Base-by-base conservation (phyloP, 2,329 filamentous ascomycete species). In the Chaetomium sp. region DNA sequence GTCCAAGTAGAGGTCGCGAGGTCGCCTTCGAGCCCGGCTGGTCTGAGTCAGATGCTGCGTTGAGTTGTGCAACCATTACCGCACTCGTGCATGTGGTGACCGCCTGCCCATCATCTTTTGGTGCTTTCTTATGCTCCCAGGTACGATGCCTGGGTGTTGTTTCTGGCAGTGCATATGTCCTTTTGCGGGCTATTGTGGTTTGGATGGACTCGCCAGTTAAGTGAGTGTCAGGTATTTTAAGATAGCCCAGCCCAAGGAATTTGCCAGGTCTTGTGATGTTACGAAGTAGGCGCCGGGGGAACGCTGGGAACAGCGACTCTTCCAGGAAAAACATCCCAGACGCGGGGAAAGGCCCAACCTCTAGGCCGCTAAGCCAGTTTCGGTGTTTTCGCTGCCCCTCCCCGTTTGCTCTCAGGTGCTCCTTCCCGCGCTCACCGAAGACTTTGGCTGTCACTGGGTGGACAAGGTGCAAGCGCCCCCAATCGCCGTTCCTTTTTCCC, bases 31-130 rank as follows among this genome's bases (percentile, higher is more conserved):
- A 48, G 12, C 42, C 11, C 12, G 41, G 11, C 48, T 42, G 27
- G 36, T 47, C 36, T 51, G 47, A 41, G 27, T 50, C 48, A 51
- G 53, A 54, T 27, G 42, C 6, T 45, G 11, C 43, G 42, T 46
- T 33, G 32, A 37, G 42, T 55, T 35, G 41, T 41, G 53, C 53
- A 51, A 41, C 35, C 7, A 38, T 51, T 34, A 46, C 48, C 27
- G 41, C 53, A 42, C 40, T 44, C 49, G 19, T 27, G 19, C 19
- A 27, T 27, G 2, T 2, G 19, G 19, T 27, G 19, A 27, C 19
- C 19, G 19, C 19, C 19, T 27, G 19, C 19, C 19, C 19, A 27
- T 27, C 19, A 27, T 27, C 19, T 27, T 27, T 27, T 27, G 19
- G 19, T 27, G 19, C 19, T 27, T 27, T 27, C 19, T 27, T 27